Conservation (phyloP, 164 flowering plant species). For the Umbilicus rupestris region DNA sequence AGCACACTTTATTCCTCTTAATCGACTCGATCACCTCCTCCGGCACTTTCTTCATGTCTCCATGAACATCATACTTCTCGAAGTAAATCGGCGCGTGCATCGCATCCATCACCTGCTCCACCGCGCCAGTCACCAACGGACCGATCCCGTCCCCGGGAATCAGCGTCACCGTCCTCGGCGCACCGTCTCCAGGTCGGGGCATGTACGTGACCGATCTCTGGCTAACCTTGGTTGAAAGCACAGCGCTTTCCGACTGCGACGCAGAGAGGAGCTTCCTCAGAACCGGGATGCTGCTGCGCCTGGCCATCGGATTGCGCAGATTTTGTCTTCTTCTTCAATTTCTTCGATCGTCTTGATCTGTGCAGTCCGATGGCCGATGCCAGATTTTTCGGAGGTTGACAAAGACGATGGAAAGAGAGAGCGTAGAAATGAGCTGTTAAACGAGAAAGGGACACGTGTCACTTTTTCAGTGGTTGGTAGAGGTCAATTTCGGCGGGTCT, state of each 20-base stretch:
- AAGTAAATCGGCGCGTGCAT: constrained; percentile 89
- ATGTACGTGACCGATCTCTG: constrained; percentile 60
- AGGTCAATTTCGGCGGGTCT: not conserved
- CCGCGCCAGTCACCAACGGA: constrained; percentile 70
- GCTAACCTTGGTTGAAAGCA: constrained; percentile 13
- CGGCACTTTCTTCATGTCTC: constrained; percentile 52
- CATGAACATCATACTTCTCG: constrained; percentile 64
- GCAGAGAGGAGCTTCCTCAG: constrained; percentile 17
- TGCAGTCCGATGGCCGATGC: not conserved
- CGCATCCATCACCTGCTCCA: constrained; percentile 81
- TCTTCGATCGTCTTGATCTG: not conserved
- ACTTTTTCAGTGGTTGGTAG: not conserved
- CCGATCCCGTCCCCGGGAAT: constrained; percentile 88
- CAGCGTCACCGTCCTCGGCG: constrained; percentile 66
- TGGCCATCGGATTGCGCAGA: constrained; percentile 22
- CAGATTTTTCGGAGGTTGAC: not conserved
- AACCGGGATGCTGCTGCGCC: constrained; percentile 24
- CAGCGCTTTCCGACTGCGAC: not conserved
- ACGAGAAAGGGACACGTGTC: not conserved
- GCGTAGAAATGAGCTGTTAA: not conserved
- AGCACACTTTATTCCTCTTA: constrained; percentile 67
- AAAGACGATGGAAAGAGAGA: not conserved
- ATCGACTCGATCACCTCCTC: constrained; percentile 57
- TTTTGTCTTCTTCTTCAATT: constrained; percentile 1
- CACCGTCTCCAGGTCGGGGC: constrained; percentile 88